Conservation (phyloP, 148 eudicot species). For the Gaultheria prostrata region DNA sequence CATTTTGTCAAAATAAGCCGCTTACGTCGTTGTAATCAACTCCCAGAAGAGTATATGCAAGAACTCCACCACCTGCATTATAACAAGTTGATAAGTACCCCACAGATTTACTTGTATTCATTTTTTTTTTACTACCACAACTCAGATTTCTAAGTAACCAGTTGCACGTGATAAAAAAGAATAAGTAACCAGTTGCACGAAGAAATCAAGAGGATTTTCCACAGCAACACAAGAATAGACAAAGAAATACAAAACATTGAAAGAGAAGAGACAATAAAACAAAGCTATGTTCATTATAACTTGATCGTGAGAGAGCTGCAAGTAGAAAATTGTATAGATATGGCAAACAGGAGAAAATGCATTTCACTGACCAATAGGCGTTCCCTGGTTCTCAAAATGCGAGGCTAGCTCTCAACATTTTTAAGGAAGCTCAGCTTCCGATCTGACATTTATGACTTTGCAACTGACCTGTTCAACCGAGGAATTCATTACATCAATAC, state of each 20-base stretch:
- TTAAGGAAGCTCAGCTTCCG: constrained; percentile 96
- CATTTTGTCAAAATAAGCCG: constrained; percentile 73
- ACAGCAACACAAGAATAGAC: background rate
- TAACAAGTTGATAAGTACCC: background rate
- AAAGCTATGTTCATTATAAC: background rate
- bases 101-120: background rate
- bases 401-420: constrained; percentile 92
- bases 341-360: background rate
- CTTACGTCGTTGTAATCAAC: constrained; percentile 79
- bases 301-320: background rate
- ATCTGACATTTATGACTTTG: constrained; percentile 88
- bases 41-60: constrained; percentile 97
- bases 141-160: background rate
- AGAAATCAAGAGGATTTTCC: background rate
- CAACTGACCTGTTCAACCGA: constrained; percentile 66
- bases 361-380: constrained; percentile 70
- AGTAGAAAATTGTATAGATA: background rate
- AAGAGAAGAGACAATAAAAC: background rate
- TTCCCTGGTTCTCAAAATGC: constrained; percentile 98
- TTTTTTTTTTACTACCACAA: background rate
- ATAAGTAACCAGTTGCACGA: background rate
- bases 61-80: constrained; percentile 92
- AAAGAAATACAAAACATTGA: background rate
- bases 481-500: constrained; percentile 12
- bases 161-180: too few species aligned